Percentiles rank a stretch among this genome's conserved stretches.
phyloP scores from a whole-genome alignment of 78 protist species.

The Dictyostelium firmibasis region DNA sequence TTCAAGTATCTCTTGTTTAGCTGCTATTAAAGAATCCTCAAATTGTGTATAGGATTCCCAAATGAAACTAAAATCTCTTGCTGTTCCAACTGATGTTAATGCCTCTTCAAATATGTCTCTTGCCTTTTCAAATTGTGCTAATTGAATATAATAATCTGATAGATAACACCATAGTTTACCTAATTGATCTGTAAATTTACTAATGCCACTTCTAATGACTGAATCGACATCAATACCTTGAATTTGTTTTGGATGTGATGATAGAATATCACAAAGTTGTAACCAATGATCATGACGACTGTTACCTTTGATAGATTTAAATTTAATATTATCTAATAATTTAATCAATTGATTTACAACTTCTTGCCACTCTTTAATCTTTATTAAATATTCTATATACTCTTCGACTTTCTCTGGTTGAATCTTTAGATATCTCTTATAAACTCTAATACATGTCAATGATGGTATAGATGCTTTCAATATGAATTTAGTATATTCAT shows the following conservation, averaged over 20 bases:
- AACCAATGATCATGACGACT: slow-evolving; percentile 96
- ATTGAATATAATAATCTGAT: slow-evolving; percentile 94
- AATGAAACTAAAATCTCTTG: slow-evolving; percentile 94
- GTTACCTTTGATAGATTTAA: slow-evolving; percentile 87
- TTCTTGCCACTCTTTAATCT: slow-evolving; percentile 82
- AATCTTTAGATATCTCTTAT: slow-evolving; percentile 91
- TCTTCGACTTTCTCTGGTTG: slow-evolving; percentile 92
- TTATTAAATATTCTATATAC: slow-evolving; percentile 89
- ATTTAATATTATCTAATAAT: slow-evolving; percentile 82
- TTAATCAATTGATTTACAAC: slow-evolving; percentile 82
- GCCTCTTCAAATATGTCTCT: slow-evolving; percentile 98
- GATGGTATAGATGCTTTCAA: slow-evolving; percentile 62
- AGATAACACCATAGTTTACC: slow-evolving; percentile 97
- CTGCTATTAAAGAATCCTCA: slow-evolving; percentile 89
- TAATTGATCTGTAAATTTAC: slow-evolving; percentile 90
- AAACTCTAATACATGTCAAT: slow-evolving; percentile 91
- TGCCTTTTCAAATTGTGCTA: slow-evolving; percentile 97
- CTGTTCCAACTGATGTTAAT: slow-evolving; percentile 88
- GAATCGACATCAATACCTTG: slow-evolving; percentile 77
- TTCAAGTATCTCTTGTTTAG: slow-evolving; percentile 57
- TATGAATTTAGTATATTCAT: slow-evolving; percentile 90
- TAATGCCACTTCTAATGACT: slow-evolving; percentile 88
- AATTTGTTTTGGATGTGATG: slow-evolving; percentile 42
- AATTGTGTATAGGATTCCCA: slow-evolving; percentile 97
- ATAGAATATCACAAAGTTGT: slow-evolving; percentile 93